Evolutionary conservation across 768 basidiomycete genomes (phyloP).

Genomic region (Ramaria sp.): DNA sequence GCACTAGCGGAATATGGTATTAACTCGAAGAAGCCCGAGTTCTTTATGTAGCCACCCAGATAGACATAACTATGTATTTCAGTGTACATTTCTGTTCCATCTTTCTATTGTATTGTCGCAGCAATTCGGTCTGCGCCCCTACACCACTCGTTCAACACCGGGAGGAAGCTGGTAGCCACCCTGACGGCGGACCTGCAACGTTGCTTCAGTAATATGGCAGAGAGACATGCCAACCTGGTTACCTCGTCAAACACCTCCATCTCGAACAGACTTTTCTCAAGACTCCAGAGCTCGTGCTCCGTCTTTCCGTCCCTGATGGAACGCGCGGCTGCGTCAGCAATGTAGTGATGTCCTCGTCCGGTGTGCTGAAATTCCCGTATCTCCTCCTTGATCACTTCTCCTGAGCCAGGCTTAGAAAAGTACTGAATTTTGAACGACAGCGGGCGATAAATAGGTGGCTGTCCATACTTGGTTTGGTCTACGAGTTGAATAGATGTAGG

Average conservation of each 20-base stretch:
- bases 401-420: constrained; percentile 35
- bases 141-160: constrained; percentile 46
- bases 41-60: constrained; percentile 49
- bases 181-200: constrained; percentile 45
- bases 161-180: constrained; percentile 53
- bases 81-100: background rate
- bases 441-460: constrained; percentile 54
- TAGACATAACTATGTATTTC: background rate
- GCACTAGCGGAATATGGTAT: constrained; percentile 96
- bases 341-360: constrained; percentile 72
- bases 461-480: background rate
- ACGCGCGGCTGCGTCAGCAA: constrained; percentile 81
- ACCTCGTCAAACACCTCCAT: constrained; percentile 87
- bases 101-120: background rate
- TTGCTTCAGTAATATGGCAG: background rate
- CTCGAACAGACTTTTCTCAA: constrained; percentile 67
- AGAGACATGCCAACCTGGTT: background rate
- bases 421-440: constrained; percentile 56
- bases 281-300: constrained; percentile 67
- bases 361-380: constrained; percentile 44
- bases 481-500: constrained; percentile 9
- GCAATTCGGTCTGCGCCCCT: background rate
- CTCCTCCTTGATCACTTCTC: constrained; percentile 41
- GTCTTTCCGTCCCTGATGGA: constrained; percentile 62
- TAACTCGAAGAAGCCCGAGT: constrained; percentile 88